Percentiles rank a stretch among this genome's conserved stretches.
phyloP scores from a whole-genome alignment of 1,284 basidiomycete genomes.

The Fomitopsis schrenkii region DNA sequence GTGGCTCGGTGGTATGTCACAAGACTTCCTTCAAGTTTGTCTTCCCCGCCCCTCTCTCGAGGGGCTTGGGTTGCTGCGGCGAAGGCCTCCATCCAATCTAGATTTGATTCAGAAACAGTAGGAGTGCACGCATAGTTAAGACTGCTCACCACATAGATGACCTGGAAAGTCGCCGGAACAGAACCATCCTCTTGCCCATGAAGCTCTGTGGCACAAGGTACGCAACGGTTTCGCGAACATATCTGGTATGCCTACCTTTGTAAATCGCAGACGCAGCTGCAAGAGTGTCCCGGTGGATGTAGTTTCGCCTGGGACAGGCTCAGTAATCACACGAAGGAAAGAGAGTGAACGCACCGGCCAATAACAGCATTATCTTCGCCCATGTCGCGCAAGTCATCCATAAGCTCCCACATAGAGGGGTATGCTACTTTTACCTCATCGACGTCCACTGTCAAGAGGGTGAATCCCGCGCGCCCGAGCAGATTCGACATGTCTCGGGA shows the following conservation, averaged over 20 bases:
- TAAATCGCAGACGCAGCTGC: conserved; percentile 93
- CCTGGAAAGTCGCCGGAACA: conserved; percentile 93
- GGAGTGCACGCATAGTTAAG: not conserved
- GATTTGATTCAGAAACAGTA: conserved; percentile 2
- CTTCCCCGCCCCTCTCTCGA: conserved; percentile 82
- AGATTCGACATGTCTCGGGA: conserved; percentile 90
- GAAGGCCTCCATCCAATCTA: conserved; percentile 99
- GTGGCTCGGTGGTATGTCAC: conserved; percentile 27
- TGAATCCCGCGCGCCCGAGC: conserved; percentile 90
- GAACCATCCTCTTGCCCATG: conserved; percentile 82
- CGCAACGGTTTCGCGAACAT: conserved; percentile 1
- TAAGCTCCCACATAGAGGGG: conserved; percentile 94
- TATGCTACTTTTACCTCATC: conserved; percentile 93
- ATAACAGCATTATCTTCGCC: conserved; percentile 94
- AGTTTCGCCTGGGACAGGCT: conserved; percentile 45
- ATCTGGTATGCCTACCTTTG: conserved; percentile 50
- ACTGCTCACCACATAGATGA: conserved; percentile 83
- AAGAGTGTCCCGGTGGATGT: conserved; percentile 84
- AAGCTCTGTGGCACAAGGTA: conserved; percentile 49
- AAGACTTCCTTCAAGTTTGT: conserved; percentile 81
- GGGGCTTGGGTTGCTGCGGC: conserved; percentile 78
- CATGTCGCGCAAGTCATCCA: conserved; percentile 94
- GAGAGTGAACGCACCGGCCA: conserved; percentile 50
- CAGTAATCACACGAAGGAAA: not conserved
- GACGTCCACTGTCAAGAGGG: conserved; percentile 90